These are phyloP conservation scores for Abelmoschus esculentus DNA, from an alignment of 345 rosid species.

Conservation along the genomic window DNA sequence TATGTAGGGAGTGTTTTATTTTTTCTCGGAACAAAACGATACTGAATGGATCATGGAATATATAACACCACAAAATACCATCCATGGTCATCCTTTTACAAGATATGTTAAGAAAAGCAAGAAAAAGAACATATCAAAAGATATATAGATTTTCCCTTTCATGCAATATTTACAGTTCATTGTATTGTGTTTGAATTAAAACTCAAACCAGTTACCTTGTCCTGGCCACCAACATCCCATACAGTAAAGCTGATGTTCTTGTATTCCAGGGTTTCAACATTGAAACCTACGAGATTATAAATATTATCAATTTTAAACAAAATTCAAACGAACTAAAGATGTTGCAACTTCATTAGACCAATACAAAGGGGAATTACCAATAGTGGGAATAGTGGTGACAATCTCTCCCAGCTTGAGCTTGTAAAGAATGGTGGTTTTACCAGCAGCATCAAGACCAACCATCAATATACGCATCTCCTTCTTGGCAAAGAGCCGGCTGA, in stretches of 20 bases:
- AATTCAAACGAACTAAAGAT: background rate
- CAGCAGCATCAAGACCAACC: conserved; percentile 82
- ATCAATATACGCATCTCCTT: conserved; percentile 70
- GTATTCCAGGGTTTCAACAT: conserved; percentile 59
- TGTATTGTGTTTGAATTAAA: background rate
- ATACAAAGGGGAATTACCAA: conserved; percentile 31
- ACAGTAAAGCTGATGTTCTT: conserved; percentile 62
- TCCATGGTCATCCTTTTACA: background rate
- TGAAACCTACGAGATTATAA: conserved; percentile 30
- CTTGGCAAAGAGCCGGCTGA: conserved; percentile 66
- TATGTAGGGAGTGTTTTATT: background rate
- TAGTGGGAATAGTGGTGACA: conserved; percentile 71
- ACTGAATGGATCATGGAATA: background rate
- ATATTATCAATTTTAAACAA: background rate
- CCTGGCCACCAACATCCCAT: conserved; percentile 69
- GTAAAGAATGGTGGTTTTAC: conserved; percentile 69
- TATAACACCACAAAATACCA: background rate
- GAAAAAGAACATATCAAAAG: background rate
- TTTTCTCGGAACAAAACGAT: background rate
- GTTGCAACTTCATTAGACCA: background rate
- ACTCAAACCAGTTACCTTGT: conserved; percentile 31
- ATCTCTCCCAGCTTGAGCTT: conserved; percentile 76
- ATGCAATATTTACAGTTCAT: background rate
- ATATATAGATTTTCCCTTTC: background rate
- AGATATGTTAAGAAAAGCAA: background rate